phyloP scores from a whole-genome alignment of 768 basidiomycete species.

The Mrakia hoshinonis region DNA sequence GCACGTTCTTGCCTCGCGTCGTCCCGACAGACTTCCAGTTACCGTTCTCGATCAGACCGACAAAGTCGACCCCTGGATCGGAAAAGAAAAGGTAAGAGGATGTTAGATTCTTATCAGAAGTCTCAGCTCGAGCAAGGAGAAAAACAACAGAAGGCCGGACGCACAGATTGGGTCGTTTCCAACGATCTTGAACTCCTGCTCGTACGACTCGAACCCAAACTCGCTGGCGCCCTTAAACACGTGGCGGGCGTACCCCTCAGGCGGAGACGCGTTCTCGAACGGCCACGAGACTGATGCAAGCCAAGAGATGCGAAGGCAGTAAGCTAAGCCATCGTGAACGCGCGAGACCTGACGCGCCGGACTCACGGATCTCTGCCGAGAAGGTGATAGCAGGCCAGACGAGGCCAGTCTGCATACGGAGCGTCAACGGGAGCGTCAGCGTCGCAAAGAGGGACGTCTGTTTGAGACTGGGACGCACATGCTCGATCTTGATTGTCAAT shows the following conservation, averaged over 20 bases:
- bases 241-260: conserved; percentile 1
- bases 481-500: conserved; percentile 18
- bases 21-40: conserved; percentile 11
- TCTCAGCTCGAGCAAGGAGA: neutral
- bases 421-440: too few relatives aligned
- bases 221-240: conserved; percentile 22
- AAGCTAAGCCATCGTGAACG: neutral
- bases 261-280: conserved; percentile 26
- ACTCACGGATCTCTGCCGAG: conserved; percentile 17
- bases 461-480: neutral
- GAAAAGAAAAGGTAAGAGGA: neutral
- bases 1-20: conserved; percentile 10
- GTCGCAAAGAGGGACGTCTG: neutral
- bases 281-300: conserved; percentile 24
- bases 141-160: neutral
- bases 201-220: conserved; percentile 20
- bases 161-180: conserved; percentile 20
- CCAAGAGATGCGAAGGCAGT: neutral
- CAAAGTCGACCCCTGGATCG: conserved; percentile 21
- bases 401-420: neutral
- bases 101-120: neutral
- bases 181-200: neutral
- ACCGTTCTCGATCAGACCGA: conserved; percentile 24
- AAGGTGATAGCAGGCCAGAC: conserved; percentile 25
- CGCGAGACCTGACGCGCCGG: neutral